Evolutionary conservation across 495 filamentous ascomycete genomes (phyloP), one percentile per base, ranked within the genome.

Genomic region (Cenococcum geophilum): DNA sequence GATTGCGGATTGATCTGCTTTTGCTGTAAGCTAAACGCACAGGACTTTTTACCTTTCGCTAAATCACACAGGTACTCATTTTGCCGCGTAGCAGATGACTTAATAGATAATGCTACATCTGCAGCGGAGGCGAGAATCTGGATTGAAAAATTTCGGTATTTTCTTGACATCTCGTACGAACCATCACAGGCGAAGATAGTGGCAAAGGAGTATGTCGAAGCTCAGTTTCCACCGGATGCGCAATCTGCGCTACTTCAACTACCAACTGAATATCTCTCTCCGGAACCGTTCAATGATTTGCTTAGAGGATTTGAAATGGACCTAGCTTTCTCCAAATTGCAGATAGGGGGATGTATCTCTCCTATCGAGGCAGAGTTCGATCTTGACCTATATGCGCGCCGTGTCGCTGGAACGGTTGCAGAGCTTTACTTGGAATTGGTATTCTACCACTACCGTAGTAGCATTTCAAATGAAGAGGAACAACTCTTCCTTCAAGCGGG

Each of bases 391-490:
- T 89, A 89, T 64, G 80, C 78, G 20, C 71, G 75, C 16, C 75
- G 78, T 9, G 86, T 89, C 1, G 86, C 86, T 9, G 82, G 85
- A 27, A 87, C 86, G 2, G 85, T 88, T 34, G 86, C 84, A 1
- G 78, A 84, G 62, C 75, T 84, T 40, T 86, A 85, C 59, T 67
- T 87, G 5, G 75, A 84, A 63, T 74, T 89, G 1, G 83, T 85
- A 18, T 81, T 83, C 64, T 70, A 77, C 56, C 79, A 88, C 60
- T 76, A 69, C 55, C 61, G 63, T 9, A 68, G 58, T 27, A 60
- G 62, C 6, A 59, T 74, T 27, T 42, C 69, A 11, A 54, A 53
- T 1, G 62, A 61, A 4, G 64, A 63, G 16, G 43, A 59, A 48
- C 49, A 55, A 49, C 27, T 37, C 32, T 63, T 72, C 5, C 67